Base-by-base conservation (phyloP, 805 yeast species). In the Candida caryicola region DNA sequence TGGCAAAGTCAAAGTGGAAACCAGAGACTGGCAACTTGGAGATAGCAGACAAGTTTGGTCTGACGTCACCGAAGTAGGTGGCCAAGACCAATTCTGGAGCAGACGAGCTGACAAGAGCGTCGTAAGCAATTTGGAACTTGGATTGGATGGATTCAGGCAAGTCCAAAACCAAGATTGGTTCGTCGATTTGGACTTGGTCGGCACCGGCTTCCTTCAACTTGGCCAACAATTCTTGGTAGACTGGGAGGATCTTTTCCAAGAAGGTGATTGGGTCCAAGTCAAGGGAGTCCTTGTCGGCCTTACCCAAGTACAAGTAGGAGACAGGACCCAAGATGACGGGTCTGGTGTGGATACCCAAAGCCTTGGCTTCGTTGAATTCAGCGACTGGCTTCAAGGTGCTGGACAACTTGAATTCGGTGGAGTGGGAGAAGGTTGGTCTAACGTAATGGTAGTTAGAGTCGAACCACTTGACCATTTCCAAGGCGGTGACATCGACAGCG, bases 401-500 rank as follows among this genome's bases (percentile, higher is more conserved):
- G 34, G 56, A 62, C 70, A 93, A 85, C 78, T 93, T 90, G 86
- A 93, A 93, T 62, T 82, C 82, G 50, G 97, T 91, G 55, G 88
- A 78, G 78, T 89, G 82, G 41, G 96, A 85, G 79, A 93, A 90
- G 54, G 99, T 93, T 71, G 99, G 99, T 79, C 99, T 87, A 62
- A 93, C 98, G 71, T 93, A 93, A 74, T 93, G 99, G 87, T 93
- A 93, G 88, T 93, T 93, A 51, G 97, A 86, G 74, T 93, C 99
- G 59, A 93, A 93, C 99, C 99, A 93, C 79, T 93, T 93, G 57
- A 93, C 99, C 99, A 93, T 93, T 81, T 93, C 95, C 66, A 88
- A 79, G 59, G 99, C 99, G 49, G 98, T 91, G 46, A 93, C 99
- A 71, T 93, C 99, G 56, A 93, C 96, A 54, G 95, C 95, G 57